Conservation (phyloP, 169 alveolate species). For the Eimeria falciformis region DNA sequence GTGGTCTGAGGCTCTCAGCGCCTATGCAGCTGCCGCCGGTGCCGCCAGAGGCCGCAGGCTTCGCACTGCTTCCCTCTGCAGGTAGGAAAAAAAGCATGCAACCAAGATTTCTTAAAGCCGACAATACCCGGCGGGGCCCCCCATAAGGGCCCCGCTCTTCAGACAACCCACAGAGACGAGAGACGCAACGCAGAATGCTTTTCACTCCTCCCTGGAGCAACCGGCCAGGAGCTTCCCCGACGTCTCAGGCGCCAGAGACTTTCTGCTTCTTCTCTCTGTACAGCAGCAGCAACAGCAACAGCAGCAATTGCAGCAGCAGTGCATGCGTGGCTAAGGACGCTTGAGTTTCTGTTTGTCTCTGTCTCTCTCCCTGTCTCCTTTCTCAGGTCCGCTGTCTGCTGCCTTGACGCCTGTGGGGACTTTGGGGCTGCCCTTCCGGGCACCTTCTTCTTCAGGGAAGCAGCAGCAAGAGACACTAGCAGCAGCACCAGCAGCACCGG, state of each 20-base stretch:
- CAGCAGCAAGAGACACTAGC: constrained; percentile 25
- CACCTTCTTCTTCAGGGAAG: neutral
- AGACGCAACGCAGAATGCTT: neutral
- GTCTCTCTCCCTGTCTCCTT: neutral
- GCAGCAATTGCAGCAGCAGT: neutral
- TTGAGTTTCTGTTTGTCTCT: neutral
- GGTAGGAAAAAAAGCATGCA: too few relatives aligned
- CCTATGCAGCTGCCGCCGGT: constrained; percentile 19
- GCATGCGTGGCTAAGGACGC: too few relatives aligned
- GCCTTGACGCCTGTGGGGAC: constrained; percentile 22
- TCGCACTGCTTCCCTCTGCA: neutral
- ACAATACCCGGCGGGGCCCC: too few relatives aligned
- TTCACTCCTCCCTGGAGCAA: neutral
- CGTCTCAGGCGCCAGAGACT: neutral
- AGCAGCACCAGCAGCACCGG: constrained; percentile 8
- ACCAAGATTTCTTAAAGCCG: too few relatives aligned
- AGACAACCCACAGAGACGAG: neutral
- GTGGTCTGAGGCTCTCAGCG: neutral
- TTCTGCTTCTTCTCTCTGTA: too few relatives aligned
- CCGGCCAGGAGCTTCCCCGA: neutral
- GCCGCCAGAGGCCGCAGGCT: constrained; percentile 29
- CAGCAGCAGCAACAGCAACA: neutral
- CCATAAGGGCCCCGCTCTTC: neutral
- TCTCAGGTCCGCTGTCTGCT: constrained; percentile 34
- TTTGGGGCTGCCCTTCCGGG: neutral